Base-by-base conservation (phyloP, 345 rosid genomes). In the Microcos paniculata region DNA sequence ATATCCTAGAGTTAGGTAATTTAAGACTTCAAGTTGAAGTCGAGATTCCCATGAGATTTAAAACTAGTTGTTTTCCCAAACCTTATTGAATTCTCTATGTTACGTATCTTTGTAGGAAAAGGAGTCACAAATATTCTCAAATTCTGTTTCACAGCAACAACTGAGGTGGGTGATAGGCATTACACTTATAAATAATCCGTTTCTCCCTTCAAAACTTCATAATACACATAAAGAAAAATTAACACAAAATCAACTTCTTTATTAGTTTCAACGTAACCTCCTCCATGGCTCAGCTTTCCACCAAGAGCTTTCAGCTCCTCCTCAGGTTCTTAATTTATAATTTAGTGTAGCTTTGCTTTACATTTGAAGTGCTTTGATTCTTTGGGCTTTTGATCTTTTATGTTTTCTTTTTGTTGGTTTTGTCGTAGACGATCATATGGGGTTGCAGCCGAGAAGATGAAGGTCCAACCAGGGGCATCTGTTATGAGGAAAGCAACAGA, bases 341-440 rank as follows among this genome's bases (percentile, higher is more conserved):
- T 35, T 3, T 35, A 35, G 40, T n/a, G n/a, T 35, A 35, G 38
- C 6, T 67, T 28, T 19, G 51, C 26, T 28, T 35, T 23, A 69
- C 10, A 19, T 28, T 68, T 19, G 49, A 28, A 0, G 40, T 35
- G 23, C 40, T 46, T 43, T 28, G n/a, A 13, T 10, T 51, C 12
- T 24, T 14, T 21, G 16, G 19, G 24, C 8, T 68, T 11, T n/a
- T 18, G 24, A 43, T 21, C 4, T 24, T 21, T 28, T 1, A 14
- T 15, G 18, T 71, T 42, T 42, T 2, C 10, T 45, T 21, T 38
- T 46, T 1, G 5, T 55, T 12, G 33, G 31, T 42, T 30, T 58
- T 78, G 53, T 48, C 38, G 78, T 33, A 79, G 74, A 72, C 23
- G 85, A 70, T 70, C 79, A 3, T 77, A 72, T 46, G 73, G 67